phyloP scores from a whole-genome alignment of 139 green algal genomes.

The Astrephomene gubernaculifera region DNA sequence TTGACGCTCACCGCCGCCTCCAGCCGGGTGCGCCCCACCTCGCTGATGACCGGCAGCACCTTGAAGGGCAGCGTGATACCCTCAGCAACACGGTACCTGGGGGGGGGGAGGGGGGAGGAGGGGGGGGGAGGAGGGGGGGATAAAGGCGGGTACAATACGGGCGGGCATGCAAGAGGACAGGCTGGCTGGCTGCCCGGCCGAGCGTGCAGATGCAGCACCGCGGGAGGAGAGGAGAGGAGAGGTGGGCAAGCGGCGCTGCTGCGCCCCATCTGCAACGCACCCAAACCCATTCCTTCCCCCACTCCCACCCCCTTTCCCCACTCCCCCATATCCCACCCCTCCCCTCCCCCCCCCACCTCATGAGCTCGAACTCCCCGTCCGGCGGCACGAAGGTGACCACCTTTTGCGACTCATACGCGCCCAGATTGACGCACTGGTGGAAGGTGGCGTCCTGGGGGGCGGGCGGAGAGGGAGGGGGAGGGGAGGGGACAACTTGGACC shows the following conservation, averaged over 20 bases:
- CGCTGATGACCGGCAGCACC: conserved; percentile 90
- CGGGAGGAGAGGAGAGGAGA: not conserved
- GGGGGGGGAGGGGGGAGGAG: not conserved
- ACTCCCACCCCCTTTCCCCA: too few species aligned
- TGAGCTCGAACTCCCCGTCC: conserved; percentile 98
- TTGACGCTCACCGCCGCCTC: conserved; percentile 80
- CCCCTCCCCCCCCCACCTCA: conserved; percentile 71
- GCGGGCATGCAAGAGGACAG: too few species aligned
- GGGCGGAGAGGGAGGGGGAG: not conserved
- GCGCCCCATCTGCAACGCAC: too few species aligned
- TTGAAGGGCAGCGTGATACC: conserved; percentile 93
- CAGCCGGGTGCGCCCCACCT: conserved; percentile 91
- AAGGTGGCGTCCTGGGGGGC: conserved; percentile 85
- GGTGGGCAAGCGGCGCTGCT: not conserved
- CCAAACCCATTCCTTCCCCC: too few species aligned
- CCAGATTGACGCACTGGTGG: conserved; percentile 97
- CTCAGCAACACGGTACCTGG: conserved; percentile 75
- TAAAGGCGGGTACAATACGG: too few species aligned
- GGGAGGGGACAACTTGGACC: not conserved
- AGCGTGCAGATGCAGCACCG: too few species aligned
- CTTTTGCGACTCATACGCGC: conserved; percentile 62
- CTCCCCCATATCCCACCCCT: not conserved
- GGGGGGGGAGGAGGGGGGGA: not conserved
- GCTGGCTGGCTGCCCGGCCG: too few species aligned
- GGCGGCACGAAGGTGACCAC: conserved; percentile 92